These are phyloP conservation scores for Aspergillus chevalieri DNA, from an alignment of 2,329 filamentous ascomycete genomes.

Conservation along the genomic window DNA sequence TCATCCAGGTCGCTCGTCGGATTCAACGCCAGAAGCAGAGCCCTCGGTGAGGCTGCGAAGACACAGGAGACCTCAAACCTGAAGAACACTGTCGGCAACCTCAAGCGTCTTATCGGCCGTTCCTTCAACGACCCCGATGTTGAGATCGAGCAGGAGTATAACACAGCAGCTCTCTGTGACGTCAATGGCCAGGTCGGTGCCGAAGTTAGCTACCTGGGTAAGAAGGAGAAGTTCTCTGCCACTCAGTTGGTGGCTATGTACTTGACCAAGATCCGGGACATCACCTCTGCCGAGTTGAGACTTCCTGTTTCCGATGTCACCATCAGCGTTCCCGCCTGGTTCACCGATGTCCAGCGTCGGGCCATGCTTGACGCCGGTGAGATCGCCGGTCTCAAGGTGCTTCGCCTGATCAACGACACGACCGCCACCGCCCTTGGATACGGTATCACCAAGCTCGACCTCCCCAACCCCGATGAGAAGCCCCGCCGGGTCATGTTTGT, in stretches of 20 bases:
- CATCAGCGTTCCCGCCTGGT: constrained; percentile 93
- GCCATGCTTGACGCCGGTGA: constrained; percentile 85
- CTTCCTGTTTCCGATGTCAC: constrained; percentile 89
- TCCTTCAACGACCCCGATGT: constrained; percentile 84
- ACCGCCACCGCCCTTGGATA: constrained; percentile 93
- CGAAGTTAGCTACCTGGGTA: constrained; percentile 85
- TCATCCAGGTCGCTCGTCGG: constrained; percentile 73
- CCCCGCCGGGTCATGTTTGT: constrained; percentile 84
- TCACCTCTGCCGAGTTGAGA: constrained; percentile 78
- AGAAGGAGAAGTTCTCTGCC: constrained; percentile 93
- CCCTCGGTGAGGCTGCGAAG: constrained; percentile 91
- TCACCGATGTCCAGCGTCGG: constrained; percentile 88
- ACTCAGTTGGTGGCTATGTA: constrained; percentile 94
- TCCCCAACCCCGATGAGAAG: constrained; percentile 82
- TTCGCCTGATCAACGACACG: constrained; percentile 95
- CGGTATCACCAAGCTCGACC: constrained; percentile 95
- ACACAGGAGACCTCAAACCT: constrained; percentile 99
- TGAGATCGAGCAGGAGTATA: constrained; percentile 83
- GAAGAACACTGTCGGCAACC: constrained; percentile 91
- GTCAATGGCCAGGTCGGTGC: constrained; percentile 91
- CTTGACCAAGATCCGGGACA: constrained; percentile 88
- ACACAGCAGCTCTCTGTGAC: constrained; percentile 80
- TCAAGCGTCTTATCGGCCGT: constrained; percentile 90
- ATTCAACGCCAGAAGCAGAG: constrained; percentile 89
- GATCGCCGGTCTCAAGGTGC: constrained; percentile 84